Evolutionary conservation across 192 early-diverging fungal species (phyloP).

Genomic region (Blastocladiella britannica): DNA sequence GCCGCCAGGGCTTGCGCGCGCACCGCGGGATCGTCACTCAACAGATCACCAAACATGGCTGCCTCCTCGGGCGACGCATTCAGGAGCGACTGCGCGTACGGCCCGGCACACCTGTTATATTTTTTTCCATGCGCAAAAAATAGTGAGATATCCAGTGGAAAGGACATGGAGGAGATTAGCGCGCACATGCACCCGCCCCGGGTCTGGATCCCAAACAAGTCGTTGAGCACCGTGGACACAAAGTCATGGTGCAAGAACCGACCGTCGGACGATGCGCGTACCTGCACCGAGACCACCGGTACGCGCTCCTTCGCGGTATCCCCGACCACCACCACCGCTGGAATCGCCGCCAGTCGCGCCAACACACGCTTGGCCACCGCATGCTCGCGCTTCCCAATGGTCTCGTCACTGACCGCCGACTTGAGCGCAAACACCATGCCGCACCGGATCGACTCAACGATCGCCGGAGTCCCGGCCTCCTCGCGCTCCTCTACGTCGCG

Average conservation of each 20-base stretch:
- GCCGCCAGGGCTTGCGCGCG: too few relatives aligned
- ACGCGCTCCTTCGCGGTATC: slow-evolving; percentile 2
- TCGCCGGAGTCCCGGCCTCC: slow-evolving; percentile 22
- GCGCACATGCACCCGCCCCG: slow-evolving; percentile 11
- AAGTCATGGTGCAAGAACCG: slow-evolving; percentile 9
- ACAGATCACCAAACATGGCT: not conserved
- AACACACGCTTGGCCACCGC: not conserved
- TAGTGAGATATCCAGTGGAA: too few relatives aligned
- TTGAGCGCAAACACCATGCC: slow-evolving; percentile 19
- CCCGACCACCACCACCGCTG: slow-evolving; percentile 3
- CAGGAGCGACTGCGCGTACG: slow-evolving; percentile 11
- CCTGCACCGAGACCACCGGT: slow-evolving; percentile 2
- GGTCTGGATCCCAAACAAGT: slow-evolving; percentile 15
- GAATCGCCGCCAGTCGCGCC: not conserved
- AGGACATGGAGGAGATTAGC: not conserved
- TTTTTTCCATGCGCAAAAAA: too few relatives aligned
- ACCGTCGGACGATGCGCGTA: not conserved
- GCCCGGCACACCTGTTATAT: slow-evolving; percentile 17
- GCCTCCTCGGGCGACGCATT: slow-evolving; percentile 3
- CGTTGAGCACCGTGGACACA: slow-evolving; percentile 10
- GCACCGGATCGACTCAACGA: slow-evolving; percentile 16
- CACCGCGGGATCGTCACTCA: not conserved
- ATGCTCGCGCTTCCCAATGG: slow-evolving; percentile 5
- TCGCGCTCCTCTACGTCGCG: slow-evolving; percentile 10
- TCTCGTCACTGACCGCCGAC: slow-evolving; percentile 5